Evolutionary conservation across 2,329 filamentous ascomycete genomes (phyloP).

Genomic region (Helotiales sp.): DNA sequence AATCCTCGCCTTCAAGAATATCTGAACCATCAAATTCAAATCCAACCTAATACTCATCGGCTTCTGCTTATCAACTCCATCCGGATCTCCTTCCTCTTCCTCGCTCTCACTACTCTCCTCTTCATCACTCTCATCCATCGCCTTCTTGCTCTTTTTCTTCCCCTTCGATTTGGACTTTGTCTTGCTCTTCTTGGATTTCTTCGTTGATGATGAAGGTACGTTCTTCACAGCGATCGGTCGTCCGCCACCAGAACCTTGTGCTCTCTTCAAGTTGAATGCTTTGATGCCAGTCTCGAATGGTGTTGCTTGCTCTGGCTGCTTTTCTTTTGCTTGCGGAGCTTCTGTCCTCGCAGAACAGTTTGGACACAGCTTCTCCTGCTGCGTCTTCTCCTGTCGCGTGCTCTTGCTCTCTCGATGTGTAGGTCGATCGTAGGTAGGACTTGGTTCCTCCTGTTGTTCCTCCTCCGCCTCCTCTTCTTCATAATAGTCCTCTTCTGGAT

Average conservation of each 20-base stretch:
- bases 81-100: conserved; percentile 15
- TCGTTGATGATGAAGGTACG: conserved; percentile 10
- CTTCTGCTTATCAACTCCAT: conserved; percentile 43
- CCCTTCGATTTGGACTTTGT: conserved; percentile 22
- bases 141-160: conserved; percentile 29
- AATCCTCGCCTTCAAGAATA: conserved; percentile 77
- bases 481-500: not conserved
- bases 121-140: conserved; percentile 5
- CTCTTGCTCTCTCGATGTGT: not conserved
- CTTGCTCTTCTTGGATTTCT: conserved; percentile 16
- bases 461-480: not conserved
- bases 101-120: conserved; percentile 9
- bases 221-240: conserved; percentile 26
- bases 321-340: not conserved
- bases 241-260: conserved; percentile 17
- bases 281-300: conserved; percentile 27
- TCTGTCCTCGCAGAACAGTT: not conserved
- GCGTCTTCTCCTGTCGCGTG: not conserved
- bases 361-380: not conserved
- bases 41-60: conserved; percentile 70
- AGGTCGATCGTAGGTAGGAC: not conserved
- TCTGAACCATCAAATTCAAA: conserved; percentile 76
- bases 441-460: not conserved
- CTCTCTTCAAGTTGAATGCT: conserved; percentile 29
- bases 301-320: not conserved